Percentiles rank a stretch among this genome's conserved stretches.
Conservation (phyloP, 2,329 filamentous ascomycete genomes). For the Fusarium xyrophilum region DNA sequence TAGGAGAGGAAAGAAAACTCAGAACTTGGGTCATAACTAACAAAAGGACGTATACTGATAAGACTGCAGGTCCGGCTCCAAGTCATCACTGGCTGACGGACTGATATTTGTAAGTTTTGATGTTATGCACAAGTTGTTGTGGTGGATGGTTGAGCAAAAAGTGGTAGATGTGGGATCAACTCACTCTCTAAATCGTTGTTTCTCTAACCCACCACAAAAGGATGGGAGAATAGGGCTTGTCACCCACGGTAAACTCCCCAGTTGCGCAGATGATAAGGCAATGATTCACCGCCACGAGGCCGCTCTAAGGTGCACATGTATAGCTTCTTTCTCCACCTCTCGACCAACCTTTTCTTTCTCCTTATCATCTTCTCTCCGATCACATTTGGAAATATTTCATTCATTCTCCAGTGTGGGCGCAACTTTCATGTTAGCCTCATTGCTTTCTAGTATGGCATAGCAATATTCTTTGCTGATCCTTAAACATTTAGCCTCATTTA, state of each 20-base stretch:
- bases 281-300: not conserved
- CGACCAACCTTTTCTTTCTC: not conserved
- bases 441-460: not conserved
- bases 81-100: rapidly evolving
- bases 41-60: not conserved
- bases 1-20: too few relatives aligned
- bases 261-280: not conserved
- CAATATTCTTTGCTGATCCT: not conserved
- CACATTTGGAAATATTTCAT: not conserved
- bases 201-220: not conserved
- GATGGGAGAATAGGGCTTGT: not conserved
- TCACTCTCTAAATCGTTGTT: not conserved
- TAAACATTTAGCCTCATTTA: not conserved
- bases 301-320: not conserved
- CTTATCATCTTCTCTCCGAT: not conserved
- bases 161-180: not conserved
- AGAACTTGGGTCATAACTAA: too few relatives aligned
- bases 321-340: not conserved
- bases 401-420: not conserved
- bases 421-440: not conserved
- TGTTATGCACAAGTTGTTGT: not conserved
- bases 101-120: not conserved
- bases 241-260: not conserved
- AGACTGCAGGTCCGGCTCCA: not conserved
- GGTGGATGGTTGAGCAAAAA: not conserved